These are phyloP conservation scores for Cucumis sativus DNA, from an alignment of 306 rosid species.

Conservation along the genomic window DNA sequence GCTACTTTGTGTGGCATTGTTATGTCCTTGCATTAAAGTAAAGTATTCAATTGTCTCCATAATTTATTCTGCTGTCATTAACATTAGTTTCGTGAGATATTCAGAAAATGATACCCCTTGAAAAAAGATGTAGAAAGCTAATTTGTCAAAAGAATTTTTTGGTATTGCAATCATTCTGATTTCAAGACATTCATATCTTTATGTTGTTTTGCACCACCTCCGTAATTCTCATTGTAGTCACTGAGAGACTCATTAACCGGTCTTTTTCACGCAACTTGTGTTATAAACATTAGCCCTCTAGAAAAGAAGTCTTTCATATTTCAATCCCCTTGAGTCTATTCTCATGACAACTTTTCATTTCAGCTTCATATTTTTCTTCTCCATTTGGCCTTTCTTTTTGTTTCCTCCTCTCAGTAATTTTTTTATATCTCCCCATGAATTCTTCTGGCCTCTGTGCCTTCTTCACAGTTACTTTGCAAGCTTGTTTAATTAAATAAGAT, in stretches of 20 bases:
- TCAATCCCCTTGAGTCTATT: slow-evolving; percentile 35
- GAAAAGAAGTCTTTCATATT: slow-evolving; percentile 26
- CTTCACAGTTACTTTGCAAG: slow-evolving; percentile 92
- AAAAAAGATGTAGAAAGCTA: slow-evolving; percentile 35
- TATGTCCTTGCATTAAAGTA: slow-evolving; percentile 36
- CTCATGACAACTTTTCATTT: slow-evolving; percentile 43
- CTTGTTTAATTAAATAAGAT: slow-evolving; percentile 66
- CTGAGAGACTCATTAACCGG: slow-evolving; percentile 26
- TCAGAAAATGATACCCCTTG: slow-evolving; percentile 24
- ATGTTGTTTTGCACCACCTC: slow-evolving; percentile 30
- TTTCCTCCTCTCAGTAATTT: slow-evolving; percentile 75
- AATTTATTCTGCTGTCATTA: slow-evolving; percentile 20
- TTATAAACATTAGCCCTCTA: slow-evolving; percentile 41
- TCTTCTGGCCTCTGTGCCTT: slow-evolving; percentile 98
- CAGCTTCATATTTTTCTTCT: slow-evolving; percentile 42
- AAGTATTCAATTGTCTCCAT: slow-evolving; percentile 20
- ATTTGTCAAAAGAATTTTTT: slow-evolving; percentile 33
- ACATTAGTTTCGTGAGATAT: slow-evolving; percentile 10
- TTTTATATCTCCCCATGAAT: slow-evolving; percentile 84
- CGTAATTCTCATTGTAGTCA: slow-evolving; percentile 23
- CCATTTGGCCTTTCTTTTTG: slow-evolving; percentile 65
- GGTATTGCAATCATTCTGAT: slow-evolving; percentile 24
- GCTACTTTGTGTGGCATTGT: slow-evolving; percentile 18
- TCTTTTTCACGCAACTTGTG: slow-evolving; percentile 37
- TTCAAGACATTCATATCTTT: slow-evolving; percentile 31